These are phyloP conservation scores for Carallia brachiata DNA, from an alignment of 345 rosid species.

Conservation along the genomic window DNA sequence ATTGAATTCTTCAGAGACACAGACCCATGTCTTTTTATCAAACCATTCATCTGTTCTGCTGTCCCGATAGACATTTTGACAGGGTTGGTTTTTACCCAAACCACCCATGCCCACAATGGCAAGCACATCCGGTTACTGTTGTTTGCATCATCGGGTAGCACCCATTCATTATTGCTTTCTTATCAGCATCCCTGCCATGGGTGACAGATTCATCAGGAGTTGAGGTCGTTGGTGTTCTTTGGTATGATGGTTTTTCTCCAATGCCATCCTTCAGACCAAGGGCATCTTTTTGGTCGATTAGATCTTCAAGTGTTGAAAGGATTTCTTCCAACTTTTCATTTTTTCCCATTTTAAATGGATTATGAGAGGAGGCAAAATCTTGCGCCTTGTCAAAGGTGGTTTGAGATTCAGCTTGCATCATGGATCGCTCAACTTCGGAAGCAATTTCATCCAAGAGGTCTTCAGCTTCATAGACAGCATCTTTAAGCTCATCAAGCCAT, in stretches of 20 bases:
- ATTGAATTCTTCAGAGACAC: constrained; percentile 10
- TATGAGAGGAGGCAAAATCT: neutral
- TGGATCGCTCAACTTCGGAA: neutral
- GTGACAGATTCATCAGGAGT: neutral
- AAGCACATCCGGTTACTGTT: constrained; percentile 1
- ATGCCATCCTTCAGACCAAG: constrained; percentile 6
- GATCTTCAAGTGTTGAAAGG: constrained; percentile 8
- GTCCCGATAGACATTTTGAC: constrained; percentile 12
- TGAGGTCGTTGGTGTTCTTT: constrained; percentile 1
- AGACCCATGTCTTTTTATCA: constrained; percentile 8
- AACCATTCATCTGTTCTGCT: constrained; percentile 1
- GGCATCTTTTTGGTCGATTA: constrained; percentile 1
- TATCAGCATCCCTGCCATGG: constrained; percentile 12
- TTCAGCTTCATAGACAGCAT: constrained; percentile 23
- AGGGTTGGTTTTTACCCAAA: constrained; percentile 12
- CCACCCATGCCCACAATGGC: constrained; percentile 15
- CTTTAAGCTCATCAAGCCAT: constrained; percentile 21
- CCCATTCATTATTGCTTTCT: neutral
- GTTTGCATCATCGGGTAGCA: constrained; percentile 1
- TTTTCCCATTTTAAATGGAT: neutral
- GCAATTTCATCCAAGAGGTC: constrained; percentile 22
- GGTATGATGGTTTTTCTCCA: neutral
- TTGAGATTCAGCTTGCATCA: neutral
- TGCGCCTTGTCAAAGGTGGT: constrained; percentile 4
- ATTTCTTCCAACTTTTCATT: constrained; percentile 1